These are phyloP conservation scores for Stereum hirsutum DNA, from an alignment of 1,284 basidiomycete species.

Conservation along the genomic window DNA sequence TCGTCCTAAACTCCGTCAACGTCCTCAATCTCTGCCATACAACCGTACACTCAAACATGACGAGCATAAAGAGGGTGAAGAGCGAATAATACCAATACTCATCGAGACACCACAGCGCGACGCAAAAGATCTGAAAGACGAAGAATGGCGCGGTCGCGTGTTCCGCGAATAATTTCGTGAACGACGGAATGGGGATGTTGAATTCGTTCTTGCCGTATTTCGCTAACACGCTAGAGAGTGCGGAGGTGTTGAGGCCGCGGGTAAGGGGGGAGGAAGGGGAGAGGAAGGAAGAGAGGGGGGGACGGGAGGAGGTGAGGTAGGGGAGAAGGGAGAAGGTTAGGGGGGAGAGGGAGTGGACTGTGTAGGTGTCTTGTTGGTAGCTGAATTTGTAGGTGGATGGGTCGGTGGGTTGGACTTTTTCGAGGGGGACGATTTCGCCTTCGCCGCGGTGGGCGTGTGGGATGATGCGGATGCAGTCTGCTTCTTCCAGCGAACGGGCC, in stretches of 20 bases:
- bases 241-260: conserved; percentile 29
- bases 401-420: conserved; percentile 51
- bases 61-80: conserved; percentile 94
- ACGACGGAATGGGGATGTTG: conserved; percentile 91
- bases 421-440: conserved; percentile 82
- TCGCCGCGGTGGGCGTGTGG: conserved; percentile 84
- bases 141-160: conserved; percentile 95
- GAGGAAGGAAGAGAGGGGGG: conserved; percentile 64
- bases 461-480: conserved; percentile 78
- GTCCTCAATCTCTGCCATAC: conserved; percentile 93
- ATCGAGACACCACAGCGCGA: conserved; percentile 91
- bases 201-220: conserved; percentile 91
- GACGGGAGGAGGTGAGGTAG: conserved; percentile 79
- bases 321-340: conserved; percentile 75
- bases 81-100: conserved; percentile 98
- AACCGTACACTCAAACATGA: conserved; percentile 95
- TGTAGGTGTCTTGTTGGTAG: conserved; percentile 95
- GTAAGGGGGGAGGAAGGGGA: conserved; percentile 57
- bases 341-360: conserved; percentile 52
- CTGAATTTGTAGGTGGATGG: conserved; percentile 75
- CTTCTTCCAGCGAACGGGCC: conserved; percentile 58
- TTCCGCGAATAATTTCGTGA: conserved; percentile 81
- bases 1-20: conserved; percentile 89
- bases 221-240: conserved; percentile 38
- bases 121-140: conserved; percentile 94